Evolutionary conservation across 1,284 basidiomycete genomes (phyloP).

Genomic region (Macrocystidia cucumis): DNA sequence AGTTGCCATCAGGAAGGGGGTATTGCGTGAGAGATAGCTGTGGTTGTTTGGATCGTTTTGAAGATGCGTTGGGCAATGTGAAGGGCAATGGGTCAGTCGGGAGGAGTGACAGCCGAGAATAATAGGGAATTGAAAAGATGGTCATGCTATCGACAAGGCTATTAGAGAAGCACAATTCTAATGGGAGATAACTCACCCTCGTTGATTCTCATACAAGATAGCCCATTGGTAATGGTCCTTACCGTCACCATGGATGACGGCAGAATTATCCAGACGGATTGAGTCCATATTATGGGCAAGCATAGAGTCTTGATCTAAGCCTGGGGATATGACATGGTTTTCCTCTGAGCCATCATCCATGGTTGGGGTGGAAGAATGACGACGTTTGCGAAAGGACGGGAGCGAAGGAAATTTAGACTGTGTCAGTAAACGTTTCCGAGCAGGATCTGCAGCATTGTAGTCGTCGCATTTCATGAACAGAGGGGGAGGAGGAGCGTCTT

Average conservation of each 20-base stretch:
- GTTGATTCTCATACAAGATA: constrained; percentile 63
- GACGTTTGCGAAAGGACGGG: constrained; percentile 19
- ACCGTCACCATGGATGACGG: constrained; percentile 21
- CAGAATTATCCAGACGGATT: constrained; percentile 28
- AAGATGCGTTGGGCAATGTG: constrained; percentile 45
- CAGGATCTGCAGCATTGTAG: constrained; percentile 27
- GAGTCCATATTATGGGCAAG: constrained; percentile 7
- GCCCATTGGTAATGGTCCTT: constrained; percentile 66
- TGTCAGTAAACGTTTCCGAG: constrained; percentile 31
- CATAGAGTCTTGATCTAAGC: too few species aligned
- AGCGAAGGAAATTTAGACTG: constrained; percentile 25
- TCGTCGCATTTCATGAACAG: constrained; percentile 9
- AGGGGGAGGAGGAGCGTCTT: constrained; percentile 13
- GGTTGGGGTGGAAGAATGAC: too few species aligned
- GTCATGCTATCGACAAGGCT: constrained; percentile 39
- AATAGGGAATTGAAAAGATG: constrained; percentile 65
- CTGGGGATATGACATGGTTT: too few species aligned
- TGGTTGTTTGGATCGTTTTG: constrained; percentile 35
- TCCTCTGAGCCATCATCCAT: too few species aligned
- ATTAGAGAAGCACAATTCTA: constrained; percentile 1
- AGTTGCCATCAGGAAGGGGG: constrained; percentile 73
- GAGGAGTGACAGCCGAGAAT: constrained; percentile 62
- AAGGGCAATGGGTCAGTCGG: constrained; percentile 72
- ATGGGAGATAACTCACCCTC: constrained; percentile 44
- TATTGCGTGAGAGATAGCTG: constrained; percentile 54